Conservation (phyloP, 495 filamentous ascomycete species). For the Aspergillus affinis region DNA sequence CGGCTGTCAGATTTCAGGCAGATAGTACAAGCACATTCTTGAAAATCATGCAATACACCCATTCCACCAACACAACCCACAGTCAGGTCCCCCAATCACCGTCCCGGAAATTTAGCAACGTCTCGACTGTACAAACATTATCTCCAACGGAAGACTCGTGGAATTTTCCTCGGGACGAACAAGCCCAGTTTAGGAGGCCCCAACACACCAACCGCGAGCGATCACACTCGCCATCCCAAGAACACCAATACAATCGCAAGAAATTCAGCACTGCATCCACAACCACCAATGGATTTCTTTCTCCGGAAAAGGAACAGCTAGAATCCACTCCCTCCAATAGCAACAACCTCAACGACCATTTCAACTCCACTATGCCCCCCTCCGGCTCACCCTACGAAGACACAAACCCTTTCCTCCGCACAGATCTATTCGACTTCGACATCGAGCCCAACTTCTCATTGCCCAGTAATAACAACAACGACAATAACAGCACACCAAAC, state of each 20-base stretch:
- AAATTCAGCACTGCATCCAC: slow-evolving; percentile 10
- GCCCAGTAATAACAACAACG: background rate
- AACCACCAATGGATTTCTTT: slow-evolving; percentile 7
- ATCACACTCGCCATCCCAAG: background rate
- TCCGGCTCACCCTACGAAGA: slow-evolving; percentile 4
- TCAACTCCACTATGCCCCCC: slow-evolving; percentile 15
- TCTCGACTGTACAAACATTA: slow-evolving; percentile 10
- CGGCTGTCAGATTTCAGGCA: slow-evolving; percentile 61
- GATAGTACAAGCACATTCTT: slow-evolving; percentile 33
- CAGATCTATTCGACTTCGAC: slow-evolving; percentile 27
- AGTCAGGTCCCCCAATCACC: slow-evolving; percentile 9
- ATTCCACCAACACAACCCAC: slow-evolving; percentile 18
- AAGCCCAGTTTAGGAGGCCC: background rate
- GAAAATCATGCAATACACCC: slow-evolving; percentile 36
- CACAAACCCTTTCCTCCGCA: slow-evolving; percentile 28
- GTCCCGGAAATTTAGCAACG: slow-evolving; percentile 20
- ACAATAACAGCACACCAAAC: background rate
- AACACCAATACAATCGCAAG: slow-evolving; percentile 4
- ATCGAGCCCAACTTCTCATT: slow-evolving; percentile 29
- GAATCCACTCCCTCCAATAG: slow-evolving; percentile 22
- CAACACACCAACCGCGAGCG: background rate
- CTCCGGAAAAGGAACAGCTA: slow-evolving; percentile 8
- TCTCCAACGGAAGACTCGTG: slow-evolving; percentile 11
- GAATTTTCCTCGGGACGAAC: slow-evolving; percentile 11
- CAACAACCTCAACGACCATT: slow-evolving; percentile 33